A percentile compares a stretch with the other conserved stretches of the same genome.
Conservation (phyloP, 176 grass and related monocot species). For the Eleusine coracana region DNA sequence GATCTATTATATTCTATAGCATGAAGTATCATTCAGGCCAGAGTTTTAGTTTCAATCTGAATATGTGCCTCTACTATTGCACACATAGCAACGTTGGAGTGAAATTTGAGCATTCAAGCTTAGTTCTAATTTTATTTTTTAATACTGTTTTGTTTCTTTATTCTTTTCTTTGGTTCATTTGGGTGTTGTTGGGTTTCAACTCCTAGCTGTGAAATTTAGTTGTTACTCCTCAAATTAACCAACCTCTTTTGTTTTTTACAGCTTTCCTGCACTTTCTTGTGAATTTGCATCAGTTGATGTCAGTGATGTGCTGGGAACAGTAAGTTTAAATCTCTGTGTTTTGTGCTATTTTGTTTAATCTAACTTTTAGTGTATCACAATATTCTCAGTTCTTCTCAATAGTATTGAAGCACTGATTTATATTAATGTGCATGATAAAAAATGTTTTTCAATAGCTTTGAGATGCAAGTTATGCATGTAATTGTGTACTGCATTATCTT, state of each 20-base stretch:
- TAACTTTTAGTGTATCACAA: conserved; percentile 13
- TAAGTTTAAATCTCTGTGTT: conserved; percentile 62
- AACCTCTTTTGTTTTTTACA: conserved; percentile 46
- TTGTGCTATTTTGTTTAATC: not conserved
- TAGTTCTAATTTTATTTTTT: no score
- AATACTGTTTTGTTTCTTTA: no score
- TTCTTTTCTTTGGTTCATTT: no score
- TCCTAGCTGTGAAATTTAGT: no score
- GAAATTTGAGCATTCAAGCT: not conserved
- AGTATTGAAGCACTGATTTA: conserved; percentile 10
- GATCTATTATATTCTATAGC: not conserved
- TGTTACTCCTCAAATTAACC: conserved; percentile 6
- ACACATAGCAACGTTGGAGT: conserved; percentile 11
- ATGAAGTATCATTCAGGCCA: not conserved
- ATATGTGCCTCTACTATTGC: conserved; percentile 13
- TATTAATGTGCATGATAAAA: not conserved
- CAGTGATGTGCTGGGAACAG: conserved; percentile 95
- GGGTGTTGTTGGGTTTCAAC: no score
- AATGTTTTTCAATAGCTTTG: not conserved
- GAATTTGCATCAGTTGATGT: conserved; percentile 98
- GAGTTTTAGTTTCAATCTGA: conserved; percentile 21
- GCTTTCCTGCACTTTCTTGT: conserved; percentile 96
- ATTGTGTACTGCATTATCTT: not conserved
- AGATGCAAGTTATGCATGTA: conserved; percentile 6
- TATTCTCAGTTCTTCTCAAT: not conserved